Conservation (phyloP, 352 stramenopile species). For the Globisporangium carolinianum region DNA sequence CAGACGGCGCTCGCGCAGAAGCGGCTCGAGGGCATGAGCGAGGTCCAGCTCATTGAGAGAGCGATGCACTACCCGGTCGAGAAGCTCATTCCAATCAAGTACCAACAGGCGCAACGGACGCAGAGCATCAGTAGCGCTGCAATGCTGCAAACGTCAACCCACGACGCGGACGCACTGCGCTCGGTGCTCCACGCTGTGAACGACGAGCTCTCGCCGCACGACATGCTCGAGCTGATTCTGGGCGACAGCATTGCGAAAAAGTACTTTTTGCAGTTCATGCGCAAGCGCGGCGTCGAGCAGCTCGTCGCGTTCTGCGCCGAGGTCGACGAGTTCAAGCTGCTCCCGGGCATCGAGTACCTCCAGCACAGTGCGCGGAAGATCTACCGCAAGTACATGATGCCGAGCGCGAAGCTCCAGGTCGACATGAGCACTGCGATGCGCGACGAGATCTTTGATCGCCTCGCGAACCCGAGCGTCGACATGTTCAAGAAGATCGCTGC, state of each 20-base stretch:
- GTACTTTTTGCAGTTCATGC: constrained; percentile 74
- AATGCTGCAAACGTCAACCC: no score
- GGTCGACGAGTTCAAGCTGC: constrained; percentile 72
- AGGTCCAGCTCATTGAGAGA: constrained; percentile 66
- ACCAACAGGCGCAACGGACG: constrained; percentile 1
- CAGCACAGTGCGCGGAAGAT: constrained; percentile 84
- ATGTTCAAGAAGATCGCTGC: constrained; percentile 81
- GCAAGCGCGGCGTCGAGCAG: constrained; percentile 52
- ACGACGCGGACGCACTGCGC: not conserved
- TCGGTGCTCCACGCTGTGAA: constrained; percentile 15
- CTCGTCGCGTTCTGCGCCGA: constrained; percentile 71
- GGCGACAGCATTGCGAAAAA: constrained; percentile 57
- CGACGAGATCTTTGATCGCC: constrained; percentile 57
- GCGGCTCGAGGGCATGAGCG: constrained; percentile 51
- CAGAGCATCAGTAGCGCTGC: not conserved
- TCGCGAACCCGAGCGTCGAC: constrained; percentile 67
- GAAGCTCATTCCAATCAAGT: constrained; percentile 58
- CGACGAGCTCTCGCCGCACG: constrained; percentile 35
- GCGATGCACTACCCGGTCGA: constrained; percentile 71
- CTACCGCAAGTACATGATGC: constrained; percentile 80
- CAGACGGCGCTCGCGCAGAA: constrained; percentile 37
- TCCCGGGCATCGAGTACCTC: constrained; percentile 77
- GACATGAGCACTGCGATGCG: constrained; percentile 82
- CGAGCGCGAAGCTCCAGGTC: constrained; percentile 66
- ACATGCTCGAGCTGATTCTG: constrained; percentile 42